A percentile compares a stretch with the other conserved stretches of the same genome.
phyloP scores from a whole-genome alignment of 192 early-diverging fungal species.

The Entophlyctis helioformis region DNA sequence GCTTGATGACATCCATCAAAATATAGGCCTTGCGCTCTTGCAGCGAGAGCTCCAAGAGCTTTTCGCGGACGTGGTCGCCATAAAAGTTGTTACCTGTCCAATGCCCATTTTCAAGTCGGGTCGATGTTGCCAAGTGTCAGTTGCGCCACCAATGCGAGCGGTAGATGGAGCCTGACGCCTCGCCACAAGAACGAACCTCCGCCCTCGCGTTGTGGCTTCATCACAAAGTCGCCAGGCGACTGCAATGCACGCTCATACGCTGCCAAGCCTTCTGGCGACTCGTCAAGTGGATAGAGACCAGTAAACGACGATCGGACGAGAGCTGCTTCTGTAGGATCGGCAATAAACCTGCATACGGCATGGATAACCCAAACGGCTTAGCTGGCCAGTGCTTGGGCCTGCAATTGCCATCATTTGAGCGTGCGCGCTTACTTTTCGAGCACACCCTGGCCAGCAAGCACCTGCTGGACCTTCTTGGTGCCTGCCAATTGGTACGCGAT shows the following conservation, averaged over 20 bases:
- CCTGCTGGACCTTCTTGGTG: slow-evolving; percentile 95
- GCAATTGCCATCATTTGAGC: background rate
- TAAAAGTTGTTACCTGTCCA: slow-evolving; percentile 72
- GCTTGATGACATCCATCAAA: slow-evolving; percentile 88
- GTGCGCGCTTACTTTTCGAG: slow-evolving; percentile 61
- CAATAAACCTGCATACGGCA: slow-evolving; percentile 20
- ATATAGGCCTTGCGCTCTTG: slow-evolving; percentile 77
- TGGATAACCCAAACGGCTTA: background rate
- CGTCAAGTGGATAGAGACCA: slow-evolving; percentile 81
- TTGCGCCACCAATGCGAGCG: too few relatives aligned
- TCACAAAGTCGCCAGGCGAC: slow-evolving; percentile 60
- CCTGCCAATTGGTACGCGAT: slow-evolving; percentile 86
- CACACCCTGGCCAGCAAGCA: slow-evolving; percentile 64
- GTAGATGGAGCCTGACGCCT: too few relatives aligned
- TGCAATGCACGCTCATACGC: slow-evolving; percentile 56
- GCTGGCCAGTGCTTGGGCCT: background rate
- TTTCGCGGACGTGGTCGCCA: slow-evolving; percentile 60
- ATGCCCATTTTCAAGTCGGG: background rate
- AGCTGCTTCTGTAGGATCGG: slow-evolving; percentile 15
- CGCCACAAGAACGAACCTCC: slow-evolving; percentile 40
- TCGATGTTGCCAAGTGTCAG: too few relatives aligned
- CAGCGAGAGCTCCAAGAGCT: slow-evolving; percentile 36
- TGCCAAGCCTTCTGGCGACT: slow-evolving; percentile 41
- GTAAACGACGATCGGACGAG: slow-evolving; percentile 68
- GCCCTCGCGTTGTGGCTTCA: slow-evolving; percentile 96